Conservation (phyloP, 805 yeast genomes). For the Cyberlindnera subsufficiens region DNA sequence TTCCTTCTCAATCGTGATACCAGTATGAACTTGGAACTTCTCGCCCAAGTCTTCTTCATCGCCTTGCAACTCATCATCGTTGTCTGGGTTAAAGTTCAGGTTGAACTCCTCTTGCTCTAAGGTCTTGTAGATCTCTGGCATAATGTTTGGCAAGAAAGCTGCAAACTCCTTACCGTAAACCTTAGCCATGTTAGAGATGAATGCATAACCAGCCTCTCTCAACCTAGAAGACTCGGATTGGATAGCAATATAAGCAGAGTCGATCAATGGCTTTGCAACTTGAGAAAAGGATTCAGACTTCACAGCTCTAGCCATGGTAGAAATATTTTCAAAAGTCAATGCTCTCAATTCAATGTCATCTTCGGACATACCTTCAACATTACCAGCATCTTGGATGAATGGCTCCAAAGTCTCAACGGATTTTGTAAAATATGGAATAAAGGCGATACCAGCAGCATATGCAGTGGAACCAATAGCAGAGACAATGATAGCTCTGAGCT, state of each 20-base stretch:
- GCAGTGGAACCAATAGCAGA: constrained; percentile 98
- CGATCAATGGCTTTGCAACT: constrained; percentile 82
- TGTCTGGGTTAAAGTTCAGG: constrained; percentile 46
- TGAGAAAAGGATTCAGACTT: constrained; percentile 85
- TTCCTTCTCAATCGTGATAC: constrained; percentile 93
- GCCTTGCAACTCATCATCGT: constrained; percentile 32
- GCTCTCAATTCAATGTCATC: constrained; percentile 91
- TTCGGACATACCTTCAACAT: constrained; percentile 73
- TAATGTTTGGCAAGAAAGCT: constrained; percentile 72
- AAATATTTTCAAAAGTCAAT: constrained; percentile 84
- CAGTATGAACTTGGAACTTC: constrained; percentile 84
- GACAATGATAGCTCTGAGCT: constrained; percentile 71
- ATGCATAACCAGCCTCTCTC: constrained; percentile 92
- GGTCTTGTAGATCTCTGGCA: constrained; percentile 80
- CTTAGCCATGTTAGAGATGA: constrained; percentile 89
- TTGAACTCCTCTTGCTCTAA: constrained; percentile 83
- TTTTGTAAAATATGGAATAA: constrained; percentile 77
- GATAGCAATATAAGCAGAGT: constrained; percentile 78
- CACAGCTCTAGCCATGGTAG: constrained; percentile 95
- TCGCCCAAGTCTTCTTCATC: constrained; percentile 57
- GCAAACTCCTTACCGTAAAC: constrained; percentile 90
- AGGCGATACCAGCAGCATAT: constrained; percentile 85
- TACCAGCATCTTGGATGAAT: constrained; percentile 63
- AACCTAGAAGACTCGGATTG: constrained; percentile 75
- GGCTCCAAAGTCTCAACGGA: constrained; percentile 80